Evolutionary conservation across 2,329 filamentous ascomycete genomes (phyloP), one percentile per base, ranked within the genome.

Genomic region (Fusarium annulatum): DNA sequence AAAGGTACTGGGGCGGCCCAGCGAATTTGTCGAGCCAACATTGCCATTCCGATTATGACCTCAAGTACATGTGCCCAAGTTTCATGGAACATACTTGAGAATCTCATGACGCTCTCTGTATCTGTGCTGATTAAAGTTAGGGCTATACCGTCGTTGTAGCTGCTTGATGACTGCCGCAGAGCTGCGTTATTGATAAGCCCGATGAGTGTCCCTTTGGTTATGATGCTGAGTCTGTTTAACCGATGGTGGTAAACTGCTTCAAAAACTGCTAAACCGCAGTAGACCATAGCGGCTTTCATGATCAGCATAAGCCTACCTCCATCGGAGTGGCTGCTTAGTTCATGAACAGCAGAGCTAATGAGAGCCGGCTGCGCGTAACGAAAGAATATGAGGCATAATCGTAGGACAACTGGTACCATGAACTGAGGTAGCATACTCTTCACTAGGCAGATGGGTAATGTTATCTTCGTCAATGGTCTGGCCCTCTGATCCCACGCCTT

Each of bases 321-420:
- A 1, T 7, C 2, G 1, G 41, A 38, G 2, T 30, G 9, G 8
- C 10, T 11, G 3, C 42, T 9, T 3, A 59, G 42, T 5, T 4
- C 38, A 4, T n/a, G 42, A n/a, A 59, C 14, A 2, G 23, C 42
- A 23, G 56, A 49, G 23, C 30, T 49, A 4, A 59, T 59, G 8
- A 59, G 42, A 21, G 43, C 56, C 2, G 56, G 56, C 23, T 59
- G 56, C 0, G 56, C 41, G 7, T 49, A 59, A 18, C 56, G 56
- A 16, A 59, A 59, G 19, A 48, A 23, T 5, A 49, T 49, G 3
- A 59, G 15, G 8, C n/a, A 59, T 5, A 59, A 3, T 12, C 56
- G 33, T 10, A 26, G 6, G 12, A 59, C 36, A 4, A 49, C 6
- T 19, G 56, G 56, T 23, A 18, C 23, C 2, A 49, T 3, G 2